Evolutionary conservation across 1,284 basidiomycete genomes (phyloP).

Genomic region (Sanghuangporus baumii): DNA sequence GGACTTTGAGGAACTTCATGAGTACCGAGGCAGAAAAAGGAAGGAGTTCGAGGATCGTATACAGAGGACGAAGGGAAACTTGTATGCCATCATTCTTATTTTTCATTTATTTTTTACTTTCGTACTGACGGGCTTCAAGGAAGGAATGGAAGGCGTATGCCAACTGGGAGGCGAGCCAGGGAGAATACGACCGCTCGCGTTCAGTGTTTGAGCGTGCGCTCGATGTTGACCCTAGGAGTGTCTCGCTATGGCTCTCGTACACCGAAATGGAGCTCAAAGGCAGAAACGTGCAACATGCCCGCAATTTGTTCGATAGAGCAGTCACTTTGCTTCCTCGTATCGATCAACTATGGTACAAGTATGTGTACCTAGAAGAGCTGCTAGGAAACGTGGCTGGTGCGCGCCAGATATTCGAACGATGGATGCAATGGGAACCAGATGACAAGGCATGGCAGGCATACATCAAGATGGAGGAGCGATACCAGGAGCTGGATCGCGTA

Average conservation of each 20-base stretch:
- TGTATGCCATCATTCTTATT: slow-evolving; percentile 40
- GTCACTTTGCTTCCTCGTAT: slow-evolving; percentile 94
- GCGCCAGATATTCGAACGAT: slow-evolving; percentile 95
- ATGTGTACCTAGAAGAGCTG: slow-evolving; percentile 97
- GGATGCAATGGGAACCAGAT: slow-evolving; percentile 99
- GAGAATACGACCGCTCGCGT: slow-evolving; percentile 88
- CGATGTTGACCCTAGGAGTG: slow-evolving; percentile 87
- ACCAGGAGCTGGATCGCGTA: slow-evolving; percentile 87
- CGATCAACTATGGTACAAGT: slow-evolving; percentile 97
- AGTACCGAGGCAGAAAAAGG: slow-evolving; percentile 91
- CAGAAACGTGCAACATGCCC: slow-evolving; percentile 93
- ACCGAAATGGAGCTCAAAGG: slow-evolving; percentile 98
- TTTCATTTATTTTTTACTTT: not conserved
- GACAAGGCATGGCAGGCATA: slow-evolving; percentile 99
- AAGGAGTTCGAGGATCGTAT: slow-evolving; percentile 98
- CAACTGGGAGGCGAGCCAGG: slow-evolving; percentile 94
- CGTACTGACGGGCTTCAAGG: slow-evolving; percentile 30
- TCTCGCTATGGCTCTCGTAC: slow-evolving; percentile 93
- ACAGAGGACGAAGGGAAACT: slow-evolving; percentile 82
- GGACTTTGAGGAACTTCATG: slow-evolving; percentile 95
- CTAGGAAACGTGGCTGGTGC: slow-evolving; percentile 94
- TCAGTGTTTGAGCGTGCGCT: slow-evolving; percentile 96
- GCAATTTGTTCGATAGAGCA: slow-evolving; percentile 95
- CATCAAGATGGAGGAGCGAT: slow-evolving; percentile 94
- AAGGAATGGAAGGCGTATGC: slow-evolving; percentile 82